phyloP scores from a whole-genome alignment of 345 rosid species.

The Boechera divaricarpa region DNA sequence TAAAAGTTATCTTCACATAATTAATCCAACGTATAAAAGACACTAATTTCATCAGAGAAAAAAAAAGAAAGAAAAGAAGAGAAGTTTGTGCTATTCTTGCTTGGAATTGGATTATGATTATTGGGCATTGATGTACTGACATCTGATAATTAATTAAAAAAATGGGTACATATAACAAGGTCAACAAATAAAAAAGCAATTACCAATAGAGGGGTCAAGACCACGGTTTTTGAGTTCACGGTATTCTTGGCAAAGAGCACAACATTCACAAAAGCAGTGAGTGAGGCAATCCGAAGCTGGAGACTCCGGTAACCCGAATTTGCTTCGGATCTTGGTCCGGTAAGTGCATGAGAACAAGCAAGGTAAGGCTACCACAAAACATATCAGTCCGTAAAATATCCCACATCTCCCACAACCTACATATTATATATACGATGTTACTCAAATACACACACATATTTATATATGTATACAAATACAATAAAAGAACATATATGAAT shows the following conservation, averaged over 20 bases:
- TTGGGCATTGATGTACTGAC: background rate
- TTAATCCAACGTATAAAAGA: background rate
- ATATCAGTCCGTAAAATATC: constrained; percentile 51
- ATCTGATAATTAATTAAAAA: background rate
- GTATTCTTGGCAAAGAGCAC: constrained; percentile 83
- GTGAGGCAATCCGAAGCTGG: constrained; percentile 72
- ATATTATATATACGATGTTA: background rate
- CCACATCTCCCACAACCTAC: constrained; percentile 65
- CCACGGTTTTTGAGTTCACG: constrained; percentile 73
- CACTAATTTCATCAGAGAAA: no score
- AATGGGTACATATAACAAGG: background rate
- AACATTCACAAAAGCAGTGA: constrained; percentile 63
- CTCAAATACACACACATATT: background rate
- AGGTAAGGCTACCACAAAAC: constrained; percentile 48
- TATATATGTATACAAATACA: background rate
- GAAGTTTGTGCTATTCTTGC: background rate
- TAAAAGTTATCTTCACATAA: no score
- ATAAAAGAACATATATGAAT: background rate
- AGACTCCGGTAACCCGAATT: constrained; percentile 61
- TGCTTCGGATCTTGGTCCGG: constrained; percentile 65
- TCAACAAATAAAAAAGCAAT: background rate
- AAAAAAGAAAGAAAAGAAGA: no score
- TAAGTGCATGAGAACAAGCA: constrained; percentile 68
- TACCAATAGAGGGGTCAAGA: constrained; percentile 68
- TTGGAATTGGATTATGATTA: no score